phyloP scores from a whole-genome alignment of 257 asterid genomes.

The Lycium ferocissimum region DNA sequence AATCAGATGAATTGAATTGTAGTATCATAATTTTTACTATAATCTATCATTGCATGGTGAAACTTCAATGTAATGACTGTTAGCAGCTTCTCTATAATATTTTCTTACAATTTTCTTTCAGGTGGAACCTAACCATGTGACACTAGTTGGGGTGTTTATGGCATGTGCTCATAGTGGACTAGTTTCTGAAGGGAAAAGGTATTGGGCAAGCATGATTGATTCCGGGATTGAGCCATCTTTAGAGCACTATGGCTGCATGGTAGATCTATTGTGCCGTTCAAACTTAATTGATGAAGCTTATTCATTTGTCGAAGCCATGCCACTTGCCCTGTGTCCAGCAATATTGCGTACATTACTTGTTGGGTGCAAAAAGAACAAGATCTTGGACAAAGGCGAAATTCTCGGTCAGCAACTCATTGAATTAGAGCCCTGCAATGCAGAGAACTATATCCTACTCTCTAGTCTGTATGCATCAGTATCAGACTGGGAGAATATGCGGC shows the following conservation, averaged over 20 bases:
- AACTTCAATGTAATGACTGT: neutral
- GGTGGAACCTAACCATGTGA: conserved; percentile 71
- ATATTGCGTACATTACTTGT: conserved; percentile 68
- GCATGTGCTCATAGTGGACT: conserved; percentile 74
- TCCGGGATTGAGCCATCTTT: conserved; percentile 69
- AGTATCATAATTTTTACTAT: neutral
- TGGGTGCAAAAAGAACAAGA: conserved; percentile 60
- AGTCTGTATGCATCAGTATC: conserved; percentile 62
- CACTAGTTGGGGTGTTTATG: conserved; percentile 62
- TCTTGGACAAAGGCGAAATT: conserved; percentile 55
- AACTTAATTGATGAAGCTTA: conserved; percentile 58
- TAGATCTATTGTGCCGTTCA: conserved; percentile 64
- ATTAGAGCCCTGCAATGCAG: conserved; percentile 69
- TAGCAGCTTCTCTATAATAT: neutral
- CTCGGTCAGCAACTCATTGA: conserved; percentile 57
- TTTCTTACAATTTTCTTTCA: conserved; percentile 38
- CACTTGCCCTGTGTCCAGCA: conserved; percentile 59
- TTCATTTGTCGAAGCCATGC: conserved; percentile 56
- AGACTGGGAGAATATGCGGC: conserved; percentile 70
- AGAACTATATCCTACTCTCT: conserved; percentile 65
- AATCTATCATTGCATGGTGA: neutral
- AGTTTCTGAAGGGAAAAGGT: conserved; percentile 58
- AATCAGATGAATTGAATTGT: neutral
- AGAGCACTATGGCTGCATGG: conserved; percentile 83
- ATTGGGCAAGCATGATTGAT: conserved; percentile 61